These are phyloP conservation scores for Stygiomarasmius scandens DNA, from an alignment of 1,284 basidiomycete genomes.

Conservation along the genomic window DNA sequence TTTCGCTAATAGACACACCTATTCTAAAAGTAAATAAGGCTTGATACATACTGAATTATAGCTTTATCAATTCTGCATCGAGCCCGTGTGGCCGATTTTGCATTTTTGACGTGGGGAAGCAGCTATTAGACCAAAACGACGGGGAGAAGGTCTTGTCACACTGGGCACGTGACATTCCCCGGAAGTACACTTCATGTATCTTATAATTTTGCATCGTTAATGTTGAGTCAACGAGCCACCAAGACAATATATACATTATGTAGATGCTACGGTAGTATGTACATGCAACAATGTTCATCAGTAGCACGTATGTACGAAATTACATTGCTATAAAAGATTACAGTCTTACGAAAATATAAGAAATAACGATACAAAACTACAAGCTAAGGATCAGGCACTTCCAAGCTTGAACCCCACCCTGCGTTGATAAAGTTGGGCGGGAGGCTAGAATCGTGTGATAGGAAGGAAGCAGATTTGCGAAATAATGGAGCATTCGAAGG, in stretches of 20 bases:
- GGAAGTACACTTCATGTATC: no score
- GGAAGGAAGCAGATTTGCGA: constrained; percentile 42
- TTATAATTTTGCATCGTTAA: no score
- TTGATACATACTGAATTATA: no score
- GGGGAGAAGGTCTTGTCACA: no score
- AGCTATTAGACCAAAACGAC: no score
- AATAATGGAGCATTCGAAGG: constrained; percentile 33
- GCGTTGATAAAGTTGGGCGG: constrained; percentile 50
- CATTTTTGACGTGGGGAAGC: no score
- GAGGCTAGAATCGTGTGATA: constrained; percentile 37
- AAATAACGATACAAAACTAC: constrained; percentile 15
- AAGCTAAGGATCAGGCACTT: constrained; percentile 11
- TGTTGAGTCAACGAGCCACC: neutral
- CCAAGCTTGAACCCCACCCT: constrained; percentile 50
- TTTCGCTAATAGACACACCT: no score
- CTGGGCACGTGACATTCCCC: no score
- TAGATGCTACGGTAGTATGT: constrained; percentile 3
- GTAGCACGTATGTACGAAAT: constrained; percentile 2
- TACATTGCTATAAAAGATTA: neutral
- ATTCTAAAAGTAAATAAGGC: no score
- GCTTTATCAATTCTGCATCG: no score
- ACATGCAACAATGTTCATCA: constrained; percentile 3
- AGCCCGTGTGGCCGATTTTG: no score
- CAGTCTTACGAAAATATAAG: neutral
- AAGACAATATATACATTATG: neutral